Evolutionary conservation across 75 land plant genomes (phyloP), one percentile per base, ranked within the genome.

Genomic region (Adiantum capillusveneris): DNA sequence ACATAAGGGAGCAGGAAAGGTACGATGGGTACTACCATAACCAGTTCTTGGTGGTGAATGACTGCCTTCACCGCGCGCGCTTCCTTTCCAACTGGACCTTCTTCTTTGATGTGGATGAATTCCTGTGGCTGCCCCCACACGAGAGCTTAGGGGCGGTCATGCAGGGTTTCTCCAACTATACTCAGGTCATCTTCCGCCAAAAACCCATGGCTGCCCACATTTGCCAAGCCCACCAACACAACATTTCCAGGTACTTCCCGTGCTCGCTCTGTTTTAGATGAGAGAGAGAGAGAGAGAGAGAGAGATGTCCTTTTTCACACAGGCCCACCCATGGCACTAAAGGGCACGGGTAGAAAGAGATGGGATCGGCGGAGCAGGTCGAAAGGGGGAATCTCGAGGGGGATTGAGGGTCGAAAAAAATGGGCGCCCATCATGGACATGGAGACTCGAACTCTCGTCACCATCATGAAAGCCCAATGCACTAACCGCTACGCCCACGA

Each of bases 91-190:
- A 57, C 21, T 66, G 69, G 69, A 66, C 69, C 48, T 66, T 66
- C 62, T 66, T 66, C 69, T 66, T 66, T 31, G 69, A 66, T 43
- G 52, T 66, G 25, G 69, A 66, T 42, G 69, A 66, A 46, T 66
- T 57, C 53, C 19, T 66, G 27, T 57, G 43, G 19, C 50, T 66
- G 24, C 31, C 45, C 18, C 14, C 52, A 0, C 1, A 42, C 18
- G 30, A 42, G n/a, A 66, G 28, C 29, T 50, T 66, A 6, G 22
- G 39, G 1, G n/a, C 29, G 13, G 69, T 66, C 19, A 41, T 66
- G 48, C 45, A 57, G 26, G 69, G 42, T 6, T 21, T 37, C 30
- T 16, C 39, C 50, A 57, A 57, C 52, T 41, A 37, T 26, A 44
- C 69, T 2, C 69, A 66, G 50, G 31, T 66, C 22, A 57, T 58